These are phyloP conservation scores for Austropuccinia psidii DNA, from an alignment of 1,284 basidiomycete species.

Conservation along the genomic window DNA sequence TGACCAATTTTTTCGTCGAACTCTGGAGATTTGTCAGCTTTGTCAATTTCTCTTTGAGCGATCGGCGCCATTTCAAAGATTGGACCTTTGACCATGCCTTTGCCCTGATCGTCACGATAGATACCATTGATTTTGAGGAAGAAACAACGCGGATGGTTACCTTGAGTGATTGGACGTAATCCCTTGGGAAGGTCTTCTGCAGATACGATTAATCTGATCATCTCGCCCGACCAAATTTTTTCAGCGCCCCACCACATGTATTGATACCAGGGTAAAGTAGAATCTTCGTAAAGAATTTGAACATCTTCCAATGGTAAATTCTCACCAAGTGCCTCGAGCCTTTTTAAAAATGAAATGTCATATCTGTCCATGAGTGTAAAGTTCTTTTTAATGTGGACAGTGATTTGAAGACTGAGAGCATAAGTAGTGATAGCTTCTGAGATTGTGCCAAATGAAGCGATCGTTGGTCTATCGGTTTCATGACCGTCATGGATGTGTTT, in stretches of 20 bases:
- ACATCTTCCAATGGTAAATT: constrained; percentile 5
- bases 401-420: constrained; percentile 40
- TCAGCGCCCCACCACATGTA: constrained; percentile 40
- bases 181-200: not conserved
- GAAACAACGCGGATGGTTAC: constrained; percentile 11
- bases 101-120: constrained; percentile 22
- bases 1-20: not conserved
- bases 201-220: constrained; percentile 39
- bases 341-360: constrained; percentile 21
- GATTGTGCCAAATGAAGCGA: constrained; percentile 8
- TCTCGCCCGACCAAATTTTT: constrained; percentile 40
- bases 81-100: constrained; percentile 33
- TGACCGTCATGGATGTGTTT: constrained; percentile 34
- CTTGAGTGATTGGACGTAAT: not conserved
- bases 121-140: constrained; percentile 33
- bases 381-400: constrained; percentile 37
- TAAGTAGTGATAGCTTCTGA: constrained; percentile 37
- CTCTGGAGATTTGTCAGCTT: not conserved
- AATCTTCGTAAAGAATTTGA: constrained; percentile 6
- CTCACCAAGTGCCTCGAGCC: constrained; percentile 13
- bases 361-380: constrained; percentile 28
- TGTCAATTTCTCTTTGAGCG: not conserved
- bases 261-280: constrained; percentile 39
- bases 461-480: not conserved
- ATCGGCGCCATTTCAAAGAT: constrained; percentile 26